Evolutionary conservation across 2,329 filamentous ascomycete genomes (phyloP).

Genomic region (Xylariaceae sp.): DNA sequence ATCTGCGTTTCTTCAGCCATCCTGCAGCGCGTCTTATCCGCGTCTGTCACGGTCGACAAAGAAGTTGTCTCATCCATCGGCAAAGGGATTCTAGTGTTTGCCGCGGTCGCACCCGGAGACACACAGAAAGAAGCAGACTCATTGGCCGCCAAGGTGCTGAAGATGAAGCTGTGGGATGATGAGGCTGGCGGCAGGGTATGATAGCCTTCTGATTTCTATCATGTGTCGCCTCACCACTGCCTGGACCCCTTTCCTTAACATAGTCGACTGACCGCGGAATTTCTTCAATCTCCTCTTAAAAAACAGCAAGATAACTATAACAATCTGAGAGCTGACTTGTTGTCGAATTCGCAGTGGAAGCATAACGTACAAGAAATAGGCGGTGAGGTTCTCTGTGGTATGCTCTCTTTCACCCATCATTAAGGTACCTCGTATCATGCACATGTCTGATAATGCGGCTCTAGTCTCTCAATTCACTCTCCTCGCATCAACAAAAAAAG

Average conservation of each 20-base stretch:
- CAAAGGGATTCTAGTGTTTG: constrained; percentile 84
- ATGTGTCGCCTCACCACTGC: no score
- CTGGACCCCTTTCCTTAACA: no score
- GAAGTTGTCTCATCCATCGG: constrained; percentile 87
- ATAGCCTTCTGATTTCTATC: constrained; percentile 2
- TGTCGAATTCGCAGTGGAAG: constrained; percentile 67
- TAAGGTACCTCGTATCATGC: neutral
- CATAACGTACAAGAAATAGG: constrained; percentile 79
- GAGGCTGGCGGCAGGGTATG: constrained; percentile 63
- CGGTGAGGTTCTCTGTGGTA: constrained; percentile 93
- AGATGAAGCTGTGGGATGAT: constrained; percentile 89
- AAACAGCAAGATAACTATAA: no score
- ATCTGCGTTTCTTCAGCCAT: constrained; percentile 65
- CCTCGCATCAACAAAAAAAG: constrained; percentile 89
- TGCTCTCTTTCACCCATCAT: constrained; percentile 23
- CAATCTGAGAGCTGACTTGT: constrained; percentile 14
- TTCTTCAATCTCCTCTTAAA: constrained; percentile 1
- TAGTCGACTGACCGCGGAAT: no score
- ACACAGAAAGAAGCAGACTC: constrained; percentile 82
- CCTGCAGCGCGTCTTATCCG: constrained; percentile 88
- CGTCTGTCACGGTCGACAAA: constrained; percentile 91
- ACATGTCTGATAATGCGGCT: constrained; percentile 5
- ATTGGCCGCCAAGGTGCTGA: constrained; percentile 80
- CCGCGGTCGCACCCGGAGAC: constrained; percentile 85
- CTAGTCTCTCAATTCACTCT: constrained; percentile 96